A percentile compares a stretch with the other conserved stretches of the same genome.
phyloP scores from a whole-genome alignment of 768 basidiomycete genomes.

The Lentinula boryana region DNA sequence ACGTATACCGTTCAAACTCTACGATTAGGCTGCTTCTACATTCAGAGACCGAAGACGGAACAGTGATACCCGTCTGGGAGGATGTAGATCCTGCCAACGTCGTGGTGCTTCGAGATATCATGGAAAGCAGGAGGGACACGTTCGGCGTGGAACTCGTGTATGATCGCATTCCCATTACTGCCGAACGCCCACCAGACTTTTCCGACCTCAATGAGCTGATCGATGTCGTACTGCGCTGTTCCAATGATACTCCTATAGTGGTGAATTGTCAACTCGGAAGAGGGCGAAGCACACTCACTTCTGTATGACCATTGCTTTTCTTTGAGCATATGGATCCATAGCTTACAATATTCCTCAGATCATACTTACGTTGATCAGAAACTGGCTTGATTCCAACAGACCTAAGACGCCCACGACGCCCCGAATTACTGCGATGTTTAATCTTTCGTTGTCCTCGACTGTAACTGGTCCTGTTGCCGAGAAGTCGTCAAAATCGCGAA shows the following conservation, averaged over 20 bases:
- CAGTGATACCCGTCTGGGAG: slow-evolving; percentile 94
- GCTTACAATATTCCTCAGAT: slow-evolving; percentile 35
- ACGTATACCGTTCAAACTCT: not conserved
- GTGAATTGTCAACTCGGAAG: slow-evolving; percentile 95
- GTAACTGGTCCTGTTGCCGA: slow-evolving; percentile 22
- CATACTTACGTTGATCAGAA: slow-evolving; percentile 74
- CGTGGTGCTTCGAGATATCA: slow-evolving; percentile 81
- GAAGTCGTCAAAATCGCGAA: slow-evolving; percentile 23
- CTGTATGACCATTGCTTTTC: slow-evolving; percentile 32
- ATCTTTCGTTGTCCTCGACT: slow-evolving; percentile 36
- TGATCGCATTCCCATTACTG: slow-evolving; percentile 86
- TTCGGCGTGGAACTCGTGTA: slow-evolving; percentile 68
- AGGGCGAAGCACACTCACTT: slow-evolving; percentile 87
- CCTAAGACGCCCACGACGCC: slow-evolving; percentile 30
- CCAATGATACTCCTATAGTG: slow-evolving; percentile 73
- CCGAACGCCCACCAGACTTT: slow-evolving; percentile 77
- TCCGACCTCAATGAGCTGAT: slow-evolving; percentile 72
- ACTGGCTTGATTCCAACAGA: slow-evolving; percentile 62
- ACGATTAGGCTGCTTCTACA: slow-evolving; percentile 71
- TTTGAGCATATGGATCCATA: not conserved
- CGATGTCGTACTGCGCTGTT: slow-evolving; percentile 66
- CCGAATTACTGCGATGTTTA: slow-evolving; percentile 21
- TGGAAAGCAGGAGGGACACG: slow-evolving; percentile 49
- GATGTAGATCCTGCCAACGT: slow-evolving; percentile 70
- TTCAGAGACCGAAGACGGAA: slow-evolving; percentile 80